Evolutionary conservation across 495 filamentous ascomycete species (phyloP).

Genomic region (Penicillium lagena): DNA sequence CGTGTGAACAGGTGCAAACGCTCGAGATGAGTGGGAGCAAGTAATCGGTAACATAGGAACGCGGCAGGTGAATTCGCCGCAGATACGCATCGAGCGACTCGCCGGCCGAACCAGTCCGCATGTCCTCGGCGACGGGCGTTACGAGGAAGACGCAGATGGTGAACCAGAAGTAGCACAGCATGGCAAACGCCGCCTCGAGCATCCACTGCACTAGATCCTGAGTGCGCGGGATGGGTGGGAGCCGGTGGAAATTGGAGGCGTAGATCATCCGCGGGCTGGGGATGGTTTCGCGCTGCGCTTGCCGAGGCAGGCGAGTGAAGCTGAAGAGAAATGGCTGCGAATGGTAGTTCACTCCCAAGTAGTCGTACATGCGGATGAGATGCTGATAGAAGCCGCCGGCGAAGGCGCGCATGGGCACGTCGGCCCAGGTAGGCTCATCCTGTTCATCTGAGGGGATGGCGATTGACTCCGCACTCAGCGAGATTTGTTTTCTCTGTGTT

Average conservation of each 20-base stretch:
- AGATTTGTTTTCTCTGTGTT: slow-evolving; percentile 17
- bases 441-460: slow-evolving; percentile 2
- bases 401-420: slow-evolving; percentile 55
- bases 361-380: slow-evolving; percentile 46
- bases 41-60: slow-evolving; percentile 34
- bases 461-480: slow-evolving; percentile 20
- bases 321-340: slow-evolving; percentile 39
- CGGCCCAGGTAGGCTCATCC: slow-evolving; percentile 21
- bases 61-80: slow-evolving; percentile 37
- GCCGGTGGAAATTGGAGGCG: slow-evolving; percentile 42
- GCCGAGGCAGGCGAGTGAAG: slow-evolving; percentile 17
- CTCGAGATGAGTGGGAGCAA: slow-evolving; percentile 47
- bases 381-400: slow-evolving; percentile 49
- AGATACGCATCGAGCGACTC: slow-evolving; percentile 42
- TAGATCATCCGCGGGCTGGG: slow-evolving; percentile 32
- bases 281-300: slow-evolving; percentile 3
- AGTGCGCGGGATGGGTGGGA: slow-evolving; percentile 32
- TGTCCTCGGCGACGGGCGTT: slow-evolving; percentile 13
- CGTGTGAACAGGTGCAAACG: slow-evolving; percentile 46
- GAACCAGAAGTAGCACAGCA: slow-evolving; percentile 42
- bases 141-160: slow-evolving; percentile 41
- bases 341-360: slow-evolving; percentile 39
- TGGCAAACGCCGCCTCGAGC: slow-evolving; percentile 31
- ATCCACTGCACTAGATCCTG: slow-evolving; percentile 18
- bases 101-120: not conserved